Conservation (phyloP, 2,329 filamentous ascomycete species). For the Microascus cirrosus region DNA sequence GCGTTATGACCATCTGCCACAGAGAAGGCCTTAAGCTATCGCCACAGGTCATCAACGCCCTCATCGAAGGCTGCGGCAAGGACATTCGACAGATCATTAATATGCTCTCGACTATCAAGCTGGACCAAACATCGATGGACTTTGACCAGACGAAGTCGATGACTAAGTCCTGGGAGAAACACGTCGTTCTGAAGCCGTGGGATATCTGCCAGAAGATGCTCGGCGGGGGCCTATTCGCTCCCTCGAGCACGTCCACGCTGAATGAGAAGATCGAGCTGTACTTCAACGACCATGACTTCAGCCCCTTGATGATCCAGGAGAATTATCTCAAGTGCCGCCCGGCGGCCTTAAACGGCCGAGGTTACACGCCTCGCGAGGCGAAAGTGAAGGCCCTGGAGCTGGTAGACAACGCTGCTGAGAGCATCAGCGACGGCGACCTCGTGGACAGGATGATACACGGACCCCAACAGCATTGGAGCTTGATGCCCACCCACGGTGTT, state of each 20-base stretch:
- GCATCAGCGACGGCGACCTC: constrained; percentile 93
- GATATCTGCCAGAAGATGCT: constrained; percentile 94
- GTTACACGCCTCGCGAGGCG: constrained; percentile 51
- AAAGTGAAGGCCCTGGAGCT: constrained; percentile 78
- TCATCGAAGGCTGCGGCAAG: constrained; percentile 90
- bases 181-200: constrained; percentile 93
- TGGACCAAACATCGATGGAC: constrained; percentile 70
- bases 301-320: constrained; percentile 94
- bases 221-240: constrained; percentile 73
- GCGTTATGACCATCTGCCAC: constrained; percentile 91
- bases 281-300: constrained; percentile 98
- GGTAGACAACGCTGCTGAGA: constrained; percentile 78
- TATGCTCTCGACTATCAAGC: constrained; percentile 90
- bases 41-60: constrained; percentile 70
- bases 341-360: constrained; percentile 42
- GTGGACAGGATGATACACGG: constrained; percentile 98
- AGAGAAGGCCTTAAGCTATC: constrained; percentile 84
- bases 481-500: constrained; percentile 93
- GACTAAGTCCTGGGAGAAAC: constrained; percentile 98
- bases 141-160: constrained; percentile 84
- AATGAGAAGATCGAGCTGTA: constrained; percentile 99
- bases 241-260: constrained; percentile 71
- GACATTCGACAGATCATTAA: constrained; percentile 98
- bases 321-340: constrained; percentile 88
- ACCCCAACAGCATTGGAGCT: constrained; percentile 92